Evolutionary conservation across 176 grass and related monocot species (phyloP).

Genomic region (Canna indica): DNA sequence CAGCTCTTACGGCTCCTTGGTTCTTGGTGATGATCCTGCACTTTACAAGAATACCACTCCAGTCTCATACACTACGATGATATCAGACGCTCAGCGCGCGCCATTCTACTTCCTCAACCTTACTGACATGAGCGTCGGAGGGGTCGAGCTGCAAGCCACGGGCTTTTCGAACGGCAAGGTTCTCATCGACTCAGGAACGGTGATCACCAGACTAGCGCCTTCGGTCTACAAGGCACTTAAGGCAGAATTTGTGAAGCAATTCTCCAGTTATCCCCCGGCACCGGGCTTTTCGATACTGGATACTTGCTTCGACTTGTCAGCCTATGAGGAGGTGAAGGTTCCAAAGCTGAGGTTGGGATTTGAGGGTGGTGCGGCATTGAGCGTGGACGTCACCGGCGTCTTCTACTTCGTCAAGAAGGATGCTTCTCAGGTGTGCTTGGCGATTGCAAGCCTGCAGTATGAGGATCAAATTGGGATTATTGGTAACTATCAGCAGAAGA

Average conservation of each 20-base stretch:
- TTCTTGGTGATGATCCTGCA: slow-evolving; percentile 36
- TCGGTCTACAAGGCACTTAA: slow-evolving; percentile 63
- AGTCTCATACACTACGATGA: slow-evolving; percentile 64
- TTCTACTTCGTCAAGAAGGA: slow-evolving; percentile 81
- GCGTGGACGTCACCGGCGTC: slow-evolving; percentile 56
- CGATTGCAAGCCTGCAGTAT: slow-evolving; percentile 53
- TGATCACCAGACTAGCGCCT: slow-evolving; percentile 69
- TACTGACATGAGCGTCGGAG: slow-evolving; percentile 50
- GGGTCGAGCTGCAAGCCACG: slow-evolving; percentile 18
- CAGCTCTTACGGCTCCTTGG: slow-evolving; percentile 42
- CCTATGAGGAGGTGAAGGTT: slow-evolving; percentile 57
- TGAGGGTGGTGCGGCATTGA: slow-evolving; percentile 48
- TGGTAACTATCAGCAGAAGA: slow-evolving; percentile 97
- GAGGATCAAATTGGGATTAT: slow-evolving; percentile 76
- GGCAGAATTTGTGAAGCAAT: slow-evolving; percentile 60
- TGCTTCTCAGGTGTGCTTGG: slow-evolving; percentile 78
- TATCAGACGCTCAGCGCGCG: slow-evolving; percentile 53
- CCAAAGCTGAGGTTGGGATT: slow-evolving; percentile 50
- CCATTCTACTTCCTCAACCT: slow-evolving; percentile 92
- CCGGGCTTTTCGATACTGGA: slow-evolving; percentile 68
- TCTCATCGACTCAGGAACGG: slow-evolving; percentile 86
- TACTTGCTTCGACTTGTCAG: slow-evolving; percentile 72
- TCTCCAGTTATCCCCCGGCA: slow-evolving; percentile 35
- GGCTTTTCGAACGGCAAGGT: slow-evolving; percentile 48
- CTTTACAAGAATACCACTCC: slow-evolving; percentile 45